Base-by-base conservation (phyloP, 2,329 filamentous ascomycete genomes). In the Talaromyces funiculosus region DNA sequence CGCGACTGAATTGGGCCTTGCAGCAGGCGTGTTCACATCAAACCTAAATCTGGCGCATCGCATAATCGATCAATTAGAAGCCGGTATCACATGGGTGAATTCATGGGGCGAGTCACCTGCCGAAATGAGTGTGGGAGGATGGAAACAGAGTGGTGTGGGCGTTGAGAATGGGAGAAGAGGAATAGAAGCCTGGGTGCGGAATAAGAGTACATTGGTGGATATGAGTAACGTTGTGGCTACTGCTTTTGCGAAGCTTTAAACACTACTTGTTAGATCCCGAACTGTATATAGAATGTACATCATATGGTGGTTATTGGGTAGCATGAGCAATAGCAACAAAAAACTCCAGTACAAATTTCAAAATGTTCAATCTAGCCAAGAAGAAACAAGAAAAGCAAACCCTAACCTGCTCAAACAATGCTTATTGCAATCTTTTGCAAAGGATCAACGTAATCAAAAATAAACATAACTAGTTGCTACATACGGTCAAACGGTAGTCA, bases 51-150 rank as follows among this genome's bases (percentile, higher is more conserved):
- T 82, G 53, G 91, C 89, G 59, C 90, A 96, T 69, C 79, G 83
- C 45, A 83, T 93, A 0, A 81, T 93, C 43, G 81, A 83, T 24
- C 81, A 84, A 68, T 78, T 96, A 4, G 83, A 95, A 70, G 90
- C 90, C 0, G 91, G 91, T 35, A 96, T 96, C 69, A 95, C 90
- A 1, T 96, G 91, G 91, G 82, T 96, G 57, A 96, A 96, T 73
- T 92, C 90, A 0, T 96, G 92, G 92, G 91, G 92, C n/a, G 91
- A 96, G 78, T 88, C 84, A 53, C 91, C 91, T 0, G 90, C 92
- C 0, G 91, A 96, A 79, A 96, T 96, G 92, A 88, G 89, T 2
- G 91, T 96, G 0, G 91, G 91, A 9, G 91, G 91, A 0, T 96
- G 91, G 92, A 96, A 96, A 80, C 83, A 89, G 81, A 95, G 90